Evolutionary conservation across 768 basidiomycete genomes (phyloP).

Genomic region (Inosperma sp.): DNA sequence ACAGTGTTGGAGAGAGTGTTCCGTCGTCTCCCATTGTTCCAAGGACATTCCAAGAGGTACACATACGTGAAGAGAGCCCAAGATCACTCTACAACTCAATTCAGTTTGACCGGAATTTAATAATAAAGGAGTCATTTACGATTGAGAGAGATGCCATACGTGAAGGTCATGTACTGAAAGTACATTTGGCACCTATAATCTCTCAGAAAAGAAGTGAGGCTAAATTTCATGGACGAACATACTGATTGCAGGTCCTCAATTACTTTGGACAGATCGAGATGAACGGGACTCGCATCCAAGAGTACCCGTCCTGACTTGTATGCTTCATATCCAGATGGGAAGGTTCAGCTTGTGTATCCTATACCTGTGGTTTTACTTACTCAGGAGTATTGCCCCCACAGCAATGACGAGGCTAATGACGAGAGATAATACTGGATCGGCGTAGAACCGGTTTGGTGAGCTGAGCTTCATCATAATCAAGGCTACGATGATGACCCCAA

Average conservation of each 20-base stretch:
- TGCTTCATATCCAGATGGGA: too few relatives aligned
- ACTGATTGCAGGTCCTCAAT: constrained; percentile 45
- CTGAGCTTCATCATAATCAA: constrained; percentile 45
- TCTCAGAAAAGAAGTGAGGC: constrained; percentile 1
- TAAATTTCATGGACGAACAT: constrained; percentile 16
- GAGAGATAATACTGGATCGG: constrained; percentile 49
- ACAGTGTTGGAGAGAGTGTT: constrained; percentile 45
- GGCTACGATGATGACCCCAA: constrained; percentile 51
- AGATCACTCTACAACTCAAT: constrained; percentile 35
- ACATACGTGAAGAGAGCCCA: constrained; percentile 52
- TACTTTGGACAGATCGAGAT: constrained; percentile 46
- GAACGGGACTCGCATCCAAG: constrained; percentile 47
- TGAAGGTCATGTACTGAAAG: constrained; percentile 48
- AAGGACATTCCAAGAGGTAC: constrained; percentile 45
- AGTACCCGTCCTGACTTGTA: constrained; percentile 46
- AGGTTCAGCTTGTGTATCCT: neutral
- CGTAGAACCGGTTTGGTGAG: constrained; percentile 46
- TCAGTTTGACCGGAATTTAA: constrained; percentile 4
- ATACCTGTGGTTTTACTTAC: constrained; percentile 27
- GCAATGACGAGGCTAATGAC: constrained; percentile 51
- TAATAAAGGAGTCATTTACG: constrained; percentile 29
- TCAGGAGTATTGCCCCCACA: constrained; percentile 47
- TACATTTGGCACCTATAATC: constrained; percentile 40
- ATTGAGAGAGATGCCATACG: constrained; percentile 54
- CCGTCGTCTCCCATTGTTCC: constrained; percentile 48